Evolutionary conservation across 2,329 filamentous ascomycete species (phyloP).

Genomic region (Dothideomycetes sp.): DNA sequence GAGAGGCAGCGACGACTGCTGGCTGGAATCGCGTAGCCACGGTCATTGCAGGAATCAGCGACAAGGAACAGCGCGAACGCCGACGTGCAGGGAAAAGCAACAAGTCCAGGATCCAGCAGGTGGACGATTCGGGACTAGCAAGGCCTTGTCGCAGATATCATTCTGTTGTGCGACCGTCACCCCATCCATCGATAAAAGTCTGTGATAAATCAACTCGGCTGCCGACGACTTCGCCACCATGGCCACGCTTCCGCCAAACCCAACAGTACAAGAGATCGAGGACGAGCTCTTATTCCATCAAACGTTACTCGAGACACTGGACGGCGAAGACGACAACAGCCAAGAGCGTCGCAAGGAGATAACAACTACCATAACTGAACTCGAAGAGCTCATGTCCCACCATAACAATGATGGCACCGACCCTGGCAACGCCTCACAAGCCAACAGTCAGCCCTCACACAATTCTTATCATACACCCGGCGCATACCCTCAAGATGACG

Average conservation of each 20-base stretch:
- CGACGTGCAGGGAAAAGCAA: no score
- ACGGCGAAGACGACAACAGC: conserved; percentile 24
- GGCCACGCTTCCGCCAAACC: conserved; percentile 17
- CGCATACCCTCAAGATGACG: conserved; percentile 3
- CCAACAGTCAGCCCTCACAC: not conserved
- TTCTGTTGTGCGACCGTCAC: no score
- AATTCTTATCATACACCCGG: conserved; percentile 7
- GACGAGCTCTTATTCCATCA: conserved; percentile 27
- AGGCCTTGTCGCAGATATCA: no score
- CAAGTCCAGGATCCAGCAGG: no score
- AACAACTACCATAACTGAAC: conserved; percentile 17
- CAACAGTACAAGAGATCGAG: conserved; percentile 20
- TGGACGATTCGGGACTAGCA: no score
- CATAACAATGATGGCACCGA: not conserved
- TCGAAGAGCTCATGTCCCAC: conserved; percentile 17
- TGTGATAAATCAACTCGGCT: no score
- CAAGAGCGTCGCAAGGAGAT: conserved; percentile 18
- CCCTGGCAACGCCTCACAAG: not conserved
- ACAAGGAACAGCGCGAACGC: no score
- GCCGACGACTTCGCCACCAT: conserved; percentile 5
- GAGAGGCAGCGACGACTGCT: no score
- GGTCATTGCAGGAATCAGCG: no score
- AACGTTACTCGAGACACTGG: conserved; percentile 25
- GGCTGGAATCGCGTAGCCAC: no score
- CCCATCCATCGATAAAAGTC: no score